phyloP scores from a whole-genome alignment of 176 grass and related monocot species.

The Carex kokanica region DNA sequence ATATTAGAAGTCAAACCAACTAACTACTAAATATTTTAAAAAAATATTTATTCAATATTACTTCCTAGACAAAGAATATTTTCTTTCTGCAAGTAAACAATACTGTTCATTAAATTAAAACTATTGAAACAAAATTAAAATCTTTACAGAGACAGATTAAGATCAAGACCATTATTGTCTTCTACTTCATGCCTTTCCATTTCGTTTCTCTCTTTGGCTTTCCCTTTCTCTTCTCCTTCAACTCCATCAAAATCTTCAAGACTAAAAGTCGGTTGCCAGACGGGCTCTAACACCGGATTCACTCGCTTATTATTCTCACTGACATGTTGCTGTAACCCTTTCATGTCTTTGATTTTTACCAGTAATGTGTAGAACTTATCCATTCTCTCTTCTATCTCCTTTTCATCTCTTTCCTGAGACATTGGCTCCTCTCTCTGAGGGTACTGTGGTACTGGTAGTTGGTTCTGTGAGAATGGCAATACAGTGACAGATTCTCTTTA shows the following conservation, averaged over 20 bases:
- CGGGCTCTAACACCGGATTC: constrained; percentile 3
- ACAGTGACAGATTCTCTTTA: constrained; percentile 3
- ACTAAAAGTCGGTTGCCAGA: constrained; percentile 13
- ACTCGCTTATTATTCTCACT: background rate
- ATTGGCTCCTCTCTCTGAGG: background rate
- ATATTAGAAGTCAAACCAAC: no score
- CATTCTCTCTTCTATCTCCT: constrained; percentile 16
- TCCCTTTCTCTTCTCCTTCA: background rate
- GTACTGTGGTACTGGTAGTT: background rate
- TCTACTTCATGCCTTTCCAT: background rate
- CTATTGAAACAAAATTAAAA: background rate
- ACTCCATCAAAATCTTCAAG: constrained; percentile 16
- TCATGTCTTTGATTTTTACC: constrained; percentile 18
- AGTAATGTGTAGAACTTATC: constrained; percentile 18
- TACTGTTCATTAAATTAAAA: background rate
- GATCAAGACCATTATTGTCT: background rate
- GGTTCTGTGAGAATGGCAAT: background rate
- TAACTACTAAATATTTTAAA: no score
- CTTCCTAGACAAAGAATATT: no score
- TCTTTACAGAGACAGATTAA: constrained; percentile 14
- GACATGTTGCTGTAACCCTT: background rate
- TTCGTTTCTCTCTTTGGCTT: background rate
- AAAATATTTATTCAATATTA: no score
- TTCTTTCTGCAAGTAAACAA: background rate
- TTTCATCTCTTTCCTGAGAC: background rate